Conservation (phyloP, 495 filamentous ascomycete genomes). For the Xylaria castorea region DNA sequence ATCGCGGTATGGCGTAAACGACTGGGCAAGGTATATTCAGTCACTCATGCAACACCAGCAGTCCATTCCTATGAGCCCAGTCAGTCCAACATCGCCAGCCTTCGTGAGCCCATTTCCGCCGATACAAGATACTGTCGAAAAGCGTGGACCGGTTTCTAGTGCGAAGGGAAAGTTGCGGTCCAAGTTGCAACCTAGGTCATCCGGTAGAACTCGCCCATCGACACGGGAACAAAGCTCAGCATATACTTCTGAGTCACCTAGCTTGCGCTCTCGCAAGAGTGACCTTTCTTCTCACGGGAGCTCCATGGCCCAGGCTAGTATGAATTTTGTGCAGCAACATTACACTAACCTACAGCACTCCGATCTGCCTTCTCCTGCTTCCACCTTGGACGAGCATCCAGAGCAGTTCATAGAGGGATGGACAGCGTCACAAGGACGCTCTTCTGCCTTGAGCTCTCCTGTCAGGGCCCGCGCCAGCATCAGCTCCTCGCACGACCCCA, state of each 20-base stretch:
- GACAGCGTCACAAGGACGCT: constrained; percentile 62
- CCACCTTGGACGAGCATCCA: constrained; percentile 57
- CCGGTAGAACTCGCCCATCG: constrained; percentile 41
- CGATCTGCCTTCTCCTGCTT: constrained; percentile 60
- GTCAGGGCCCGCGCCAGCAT: constrained; percentile 52
- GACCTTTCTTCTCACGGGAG: constrained; percentile 60
- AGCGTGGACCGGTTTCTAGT: constrained; percentile 39
- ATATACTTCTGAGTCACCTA: constrained; percentile 54
- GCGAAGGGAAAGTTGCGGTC: constrained; percentile 40
- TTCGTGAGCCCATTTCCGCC: constrained; percentile 54
- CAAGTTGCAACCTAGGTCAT: constrained; percentile 41
- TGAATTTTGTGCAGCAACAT: constrained; percentile 47
- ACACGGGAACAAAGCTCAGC: constrained; percentile 50
- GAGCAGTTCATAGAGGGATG: constrained; percentile 64
- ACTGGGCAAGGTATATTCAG: constrained; percentile 56
- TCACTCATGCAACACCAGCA: constrained; percentile 47
- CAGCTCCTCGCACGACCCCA: constrained; percentile 41
- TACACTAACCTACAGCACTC: constrained; percentile 51
- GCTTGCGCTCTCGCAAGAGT: constrained; percentile 59
- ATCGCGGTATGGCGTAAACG: constrained; percentile 46
- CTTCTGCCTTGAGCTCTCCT: constrained; percentile 58
- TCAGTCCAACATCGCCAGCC: constrained; percentile 51
- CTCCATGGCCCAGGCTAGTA: constrained; percentile 48
- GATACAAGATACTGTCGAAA: constrained; percentile 43
- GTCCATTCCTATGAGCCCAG: constrained; percentile 47